A percentile compares a stretch with the other conserved stretches of the same genome.
Conservation (phyloP, 2,329 filamentous ascomycete genomes). For the Neurospora sp. region DNA sequence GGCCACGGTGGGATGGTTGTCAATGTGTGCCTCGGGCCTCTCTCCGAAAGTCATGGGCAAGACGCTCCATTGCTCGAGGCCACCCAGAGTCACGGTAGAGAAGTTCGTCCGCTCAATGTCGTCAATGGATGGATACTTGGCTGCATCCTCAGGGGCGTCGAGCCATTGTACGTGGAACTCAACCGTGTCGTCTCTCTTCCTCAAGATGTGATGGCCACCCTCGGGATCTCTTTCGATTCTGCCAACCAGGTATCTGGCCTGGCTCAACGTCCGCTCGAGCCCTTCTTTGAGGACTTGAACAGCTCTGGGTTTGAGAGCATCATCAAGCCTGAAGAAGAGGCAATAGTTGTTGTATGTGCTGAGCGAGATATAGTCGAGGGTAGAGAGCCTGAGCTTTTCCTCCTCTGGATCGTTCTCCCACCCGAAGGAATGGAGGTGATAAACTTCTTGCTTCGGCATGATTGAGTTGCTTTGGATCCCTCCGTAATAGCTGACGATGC, state of each 20-base stretch:
- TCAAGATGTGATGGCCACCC: slow-evolving; percentile 22
- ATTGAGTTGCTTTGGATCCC: not conserved
- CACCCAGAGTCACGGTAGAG: slow-evolving; percentile 21
- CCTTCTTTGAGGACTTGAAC: slow-evolving; percentile 23
- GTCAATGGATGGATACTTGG: slow-evolving; percentile 26
- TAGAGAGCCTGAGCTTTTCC: slow-evolving; percentile 27
- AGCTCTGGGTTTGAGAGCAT: slow-evolving; percentile 20
- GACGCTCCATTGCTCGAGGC: slow-evolving; percentile 25
- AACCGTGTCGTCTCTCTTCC: slow-evolving; percentile 21
- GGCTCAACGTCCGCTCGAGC: slow-evolving; percentile 27
- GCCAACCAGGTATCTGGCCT: slow-evolving; percentile 28
- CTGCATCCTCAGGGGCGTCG: slow-evolving; percentile 12
- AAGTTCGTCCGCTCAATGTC: slow-evolving; percentile 29
- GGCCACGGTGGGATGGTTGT: slow-evolving; percentile 23
- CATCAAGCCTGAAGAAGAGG: slow-evolving; percentile 27
- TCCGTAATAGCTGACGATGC: not conserved
- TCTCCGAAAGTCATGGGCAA: slow-evolving; percentile 29
- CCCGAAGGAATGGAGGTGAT: slow-evolving; percentile 22
- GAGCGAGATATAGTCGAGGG: slow-evolving; percentile 25
- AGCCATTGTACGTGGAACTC: slow-evolving; percentile 21
- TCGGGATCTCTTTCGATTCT: slow-evolving; percentile 29
- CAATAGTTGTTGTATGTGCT: slow-evolving; percentile 29
- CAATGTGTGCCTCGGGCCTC: slow-evolving; percentile 27
- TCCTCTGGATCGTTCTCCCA: slow-evolving; percentile 29
- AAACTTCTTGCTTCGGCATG: slow-evolving; percentile 21